phyloP scores from a whole-genome alignment of 192 early-diverging fungal species.

The Backusella macrospora region DNA sequence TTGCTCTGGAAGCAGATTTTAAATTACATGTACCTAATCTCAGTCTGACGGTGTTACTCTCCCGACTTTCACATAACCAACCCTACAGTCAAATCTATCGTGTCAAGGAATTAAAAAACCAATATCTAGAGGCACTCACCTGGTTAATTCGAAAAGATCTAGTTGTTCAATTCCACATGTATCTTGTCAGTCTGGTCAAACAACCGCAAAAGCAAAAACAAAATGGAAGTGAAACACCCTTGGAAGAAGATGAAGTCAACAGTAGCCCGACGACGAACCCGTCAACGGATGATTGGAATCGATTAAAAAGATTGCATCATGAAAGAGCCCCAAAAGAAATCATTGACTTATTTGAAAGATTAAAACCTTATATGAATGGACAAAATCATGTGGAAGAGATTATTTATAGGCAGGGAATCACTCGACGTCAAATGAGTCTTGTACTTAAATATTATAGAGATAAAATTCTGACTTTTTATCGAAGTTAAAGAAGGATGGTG shows the following conservation, averaged over 20 bases:
- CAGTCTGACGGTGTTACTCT: slow-evolving; percentile 59
- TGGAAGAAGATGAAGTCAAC: slow-evolving; percentile 7
- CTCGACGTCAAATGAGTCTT: slow-evolving; percentile 32
- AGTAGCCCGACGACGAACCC: slow-evolving; percentile 35
- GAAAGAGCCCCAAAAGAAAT: slow-evolving; percentile 57
- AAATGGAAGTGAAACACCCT: background rate
- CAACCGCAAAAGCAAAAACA: background rate
- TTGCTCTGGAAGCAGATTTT: slow-evolving; percentile 57
- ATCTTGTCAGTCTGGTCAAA: slow-evolving; percentile 63
- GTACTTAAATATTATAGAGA: slow-evolving; percentile 43
- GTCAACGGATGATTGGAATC: slow-evolving; percentile 24
- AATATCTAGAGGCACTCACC: slow-evolving; percentile 83
- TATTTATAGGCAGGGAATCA: slow-evolving; percentile 62
- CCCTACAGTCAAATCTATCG: slow-evolving; percentile 57
- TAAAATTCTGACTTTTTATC: slow-evolving; percentile 36
- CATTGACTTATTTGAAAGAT: slow-evolving; percentile 56
- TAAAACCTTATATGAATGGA: slow-evolving; percentile 79
- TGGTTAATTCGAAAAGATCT: slow-evolving; percentile 77
- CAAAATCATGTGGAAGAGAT: slow-evolving; percentile 82
- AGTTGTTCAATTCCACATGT: slow-evolving; percentile 84
- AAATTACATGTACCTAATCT: slow-evolving; percentile 55
- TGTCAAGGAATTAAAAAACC: slow-evolving; percentile 61
- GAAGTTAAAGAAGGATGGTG: slow-evolving; percentile 20
- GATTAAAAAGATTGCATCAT: slow-evolving; percentile 54
- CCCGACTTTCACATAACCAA: slow-evolving; percentile 58